phyloP scores from a whole-genome alignment of 2,329 filamentous ascomycete species.

The Chaetomium strumarium region DNA sequence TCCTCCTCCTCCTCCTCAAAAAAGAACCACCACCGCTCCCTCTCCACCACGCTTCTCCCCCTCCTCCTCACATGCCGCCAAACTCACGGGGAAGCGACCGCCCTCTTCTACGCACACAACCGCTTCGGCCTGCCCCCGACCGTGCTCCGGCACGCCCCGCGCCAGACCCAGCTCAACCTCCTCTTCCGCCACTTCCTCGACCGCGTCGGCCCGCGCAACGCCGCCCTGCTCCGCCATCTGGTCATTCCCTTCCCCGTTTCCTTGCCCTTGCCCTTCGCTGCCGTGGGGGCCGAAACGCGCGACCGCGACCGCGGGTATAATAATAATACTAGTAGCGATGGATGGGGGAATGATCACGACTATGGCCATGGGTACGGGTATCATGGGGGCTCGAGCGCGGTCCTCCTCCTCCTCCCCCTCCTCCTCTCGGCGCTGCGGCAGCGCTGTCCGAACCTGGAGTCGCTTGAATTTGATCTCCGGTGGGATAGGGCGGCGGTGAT shows the following conservation, averaged over 20 bases:
- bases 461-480: too few relatives aligned
- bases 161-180: slow-evolving; percentile 16
- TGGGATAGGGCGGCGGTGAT: too few relatives aligned
- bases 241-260: slow-evolving; percentile 10
- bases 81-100: slow-evolving; percentile 11
- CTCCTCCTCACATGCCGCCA: slow-evolving; percentile 15
- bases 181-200: slow-evolving; percentile 18
- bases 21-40: too few relatives aligned
- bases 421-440: too few relatives aligned
- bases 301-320: too few relatives aligned
- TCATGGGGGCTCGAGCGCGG: too few relatives aligned
- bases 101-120: slow-evolving; percentile 17
- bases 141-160: slow-evolving; percentile 2
- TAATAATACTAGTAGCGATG: too few relatives aligned
- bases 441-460: slow-evolving; percentile 3
- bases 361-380: too few relatives aligned
- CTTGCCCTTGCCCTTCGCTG: background rate
- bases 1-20: too few relatives aligned
- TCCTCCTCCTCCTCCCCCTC: background rate
- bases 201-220: slow-evolving; percentile 13
- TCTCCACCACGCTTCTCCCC: slow-evolving; percentile 1
- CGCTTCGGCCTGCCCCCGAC: slow-evolving; percentile 5
- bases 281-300: too few relatives aligned
- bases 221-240: slow-evolving; percentile 8
- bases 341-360: too few relatives aligned